These are phyloP conservation scores for Hibiscus mutabilis DNA, from an alignment of 345 rosid genomes.

Conservation along the genomic window DNA sequence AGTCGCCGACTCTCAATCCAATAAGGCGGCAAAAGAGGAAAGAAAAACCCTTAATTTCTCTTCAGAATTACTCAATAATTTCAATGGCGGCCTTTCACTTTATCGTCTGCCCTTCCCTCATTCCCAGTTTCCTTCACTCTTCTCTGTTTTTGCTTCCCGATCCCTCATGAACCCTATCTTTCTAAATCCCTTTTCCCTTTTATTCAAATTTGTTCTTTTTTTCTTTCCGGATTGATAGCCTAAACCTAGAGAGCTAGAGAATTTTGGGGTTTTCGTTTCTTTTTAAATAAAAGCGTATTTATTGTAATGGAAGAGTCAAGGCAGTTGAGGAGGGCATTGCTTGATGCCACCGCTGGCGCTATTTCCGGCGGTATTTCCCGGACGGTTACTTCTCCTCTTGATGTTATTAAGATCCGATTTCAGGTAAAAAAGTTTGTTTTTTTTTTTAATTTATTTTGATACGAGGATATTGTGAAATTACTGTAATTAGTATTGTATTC, in stretches of 20 bases:
- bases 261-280: background rate
- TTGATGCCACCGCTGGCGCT: slow-evolving; percentile 74
- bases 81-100: slow-evolving; percentile 20
- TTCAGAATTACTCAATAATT: background rate
- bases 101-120: background rate
- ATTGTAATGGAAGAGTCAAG: slow-evolving; percentile 56
- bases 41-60: background rate
- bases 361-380: slow-evolving; percentile 77
- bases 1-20: background rate
- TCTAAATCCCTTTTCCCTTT: background rate
- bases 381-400: slow-evolving; percentile 91
- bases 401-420: slow-evolving; percentile 94
- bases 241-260: background rate
- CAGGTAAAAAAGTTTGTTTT: slow-evolving; percentile 43
- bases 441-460: background rate
- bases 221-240: slow-evolving; percentile 1
- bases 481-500: background rate
- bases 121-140: slow-evolving; percentile 4
- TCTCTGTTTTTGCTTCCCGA: background rate
- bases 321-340: slow-evolving; percentile 59
- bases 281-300: background rate
- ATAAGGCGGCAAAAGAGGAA: background rate
- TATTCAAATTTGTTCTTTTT: background rate
- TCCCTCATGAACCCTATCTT: background rate
- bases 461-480: background rate